phyloP scores from a whole-genome alignment of 371 early-diverging fungal genomes.

The Mucor mucedo region DNA sequence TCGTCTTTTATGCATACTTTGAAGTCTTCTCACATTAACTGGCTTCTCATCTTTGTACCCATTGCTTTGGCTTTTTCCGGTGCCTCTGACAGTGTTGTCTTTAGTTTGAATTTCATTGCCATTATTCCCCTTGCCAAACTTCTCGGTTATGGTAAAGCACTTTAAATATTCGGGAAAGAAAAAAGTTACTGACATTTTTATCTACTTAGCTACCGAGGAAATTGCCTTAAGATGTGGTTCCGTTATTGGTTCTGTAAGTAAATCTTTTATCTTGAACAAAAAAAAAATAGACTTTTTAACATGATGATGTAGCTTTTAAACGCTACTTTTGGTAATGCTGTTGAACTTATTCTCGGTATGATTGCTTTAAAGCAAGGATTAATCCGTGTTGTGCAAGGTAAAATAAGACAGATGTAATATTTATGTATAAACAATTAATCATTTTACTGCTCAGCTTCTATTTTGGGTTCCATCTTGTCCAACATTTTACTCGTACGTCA shows the following conservation, averaged over 20 bases:
- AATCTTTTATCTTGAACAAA: neutral
- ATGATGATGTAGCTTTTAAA: slow-evolving; percentile 16
- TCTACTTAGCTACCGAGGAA: slow-evolving; percentile 48
- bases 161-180: neutral
- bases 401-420: neutral
- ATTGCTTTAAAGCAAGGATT: slow-evolving; percentile 77
- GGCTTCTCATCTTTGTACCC: slow-evolving; percentile 73
- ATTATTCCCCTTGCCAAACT: slow-evolving; percentile 89
- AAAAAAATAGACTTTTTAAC: neutral
- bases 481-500: slow-evolving; percentile 46
- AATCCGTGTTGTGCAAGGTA: slow-evolving; percentile 75
- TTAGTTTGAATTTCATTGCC: slow-evolving; percentile 90
- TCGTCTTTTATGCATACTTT: slow-evolving; percentile 42
- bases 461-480: slow-evolving; percentile 52
- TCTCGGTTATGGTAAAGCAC: slow-evolving; percentile 17
- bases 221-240: slow-evolving; percentile 35
- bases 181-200: neutral
- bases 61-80: slow-evolving; percentile 71
- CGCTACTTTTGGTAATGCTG: slow-evolving; percentile 56
- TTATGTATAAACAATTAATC: neutral
- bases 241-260: slow-evolving; percentile 42
- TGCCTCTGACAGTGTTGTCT: slow-evolving; percentile 57
- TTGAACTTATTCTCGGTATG: slow-evolving; percentile 79
- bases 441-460: slow-evolving; percentile 35
- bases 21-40: slow-evolving; percentile 62